phyloP scores from a whole-genome alignment of 2,329 filamentous ascomycete genomes.

The Cyphellophora europaea region DNA sequence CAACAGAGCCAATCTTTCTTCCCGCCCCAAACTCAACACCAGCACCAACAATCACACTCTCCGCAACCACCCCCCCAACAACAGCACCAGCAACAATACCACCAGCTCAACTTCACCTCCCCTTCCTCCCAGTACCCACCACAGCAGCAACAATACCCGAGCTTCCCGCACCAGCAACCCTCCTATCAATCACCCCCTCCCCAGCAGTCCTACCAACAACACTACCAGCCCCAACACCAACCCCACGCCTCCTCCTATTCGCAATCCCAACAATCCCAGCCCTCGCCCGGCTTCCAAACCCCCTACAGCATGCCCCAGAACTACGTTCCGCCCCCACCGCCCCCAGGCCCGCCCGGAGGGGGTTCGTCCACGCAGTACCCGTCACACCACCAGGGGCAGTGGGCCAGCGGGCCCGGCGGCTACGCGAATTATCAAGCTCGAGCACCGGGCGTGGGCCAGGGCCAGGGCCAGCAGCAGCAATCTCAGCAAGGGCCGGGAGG shows the following conservation, averaged over 20 bases:
- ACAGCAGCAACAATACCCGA: constrained; percentile 22
- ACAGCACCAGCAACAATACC: constrained; percentile 8
- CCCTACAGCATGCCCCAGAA: constrained; percentile 46
- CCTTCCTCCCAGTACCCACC: constrained; percentile 17
- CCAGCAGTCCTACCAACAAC: constrained; percentile 36
- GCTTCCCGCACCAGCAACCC: constrained; percentile 36
- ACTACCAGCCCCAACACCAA: constrained; percentile 32
- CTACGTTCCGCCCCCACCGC: constrained; percentile 59
- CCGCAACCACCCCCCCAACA: constrained; percentile 5
- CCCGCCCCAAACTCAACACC: constrained; percentile 2
- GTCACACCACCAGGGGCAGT: constrained; percentile 12
- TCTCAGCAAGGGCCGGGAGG: too few relatives aligned
- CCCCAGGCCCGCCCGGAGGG: constrained; percentile 49
- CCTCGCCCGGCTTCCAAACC: constrained; percentile 26
- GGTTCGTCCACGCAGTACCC: constrained; percentile 43
- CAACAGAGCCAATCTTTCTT: constrained; percentile 2
- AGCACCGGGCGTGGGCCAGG: constrained; percentile 4
- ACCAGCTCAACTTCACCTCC: constrained; percentile 14
- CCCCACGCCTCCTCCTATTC: constrained; percentile 19
- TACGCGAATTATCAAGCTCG: constrained; percentile 37
- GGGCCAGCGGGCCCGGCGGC: constrained; percentile 42
- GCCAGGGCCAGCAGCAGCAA: constrained; percentile 5
- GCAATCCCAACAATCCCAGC: constrained; percentile 26
- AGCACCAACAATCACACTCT: constrained; percentile 1
- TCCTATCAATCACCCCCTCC: constrained; percentile 25